Conservation (phyloP, 2,329 filamentous ascomycete species). For the Pyrenochaeta sp. region DNA sequence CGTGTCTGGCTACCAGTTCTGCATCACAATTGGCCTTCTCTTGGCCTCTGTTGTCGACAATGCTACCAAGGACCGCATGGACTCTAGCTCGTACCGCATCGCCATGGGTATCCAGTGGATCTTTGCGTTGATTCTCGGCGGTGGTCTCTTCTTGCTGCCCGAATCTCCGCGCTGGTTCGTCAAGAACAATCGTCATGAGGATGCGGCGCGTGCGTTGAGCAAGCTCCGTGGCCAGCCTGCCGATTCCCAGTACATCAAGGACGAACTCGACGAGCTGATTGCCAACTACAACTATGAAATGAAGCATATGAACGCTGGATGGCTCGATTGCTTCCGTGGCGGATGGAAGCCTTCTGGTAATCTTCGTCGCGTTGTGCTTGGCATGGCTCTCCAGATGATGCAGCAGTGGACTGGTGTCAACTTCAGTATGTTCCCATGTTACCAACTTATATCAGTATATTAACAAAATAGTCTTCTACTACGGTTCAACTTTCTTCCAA, state of each 20-base stretch:
- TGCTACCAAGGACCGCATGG: constrained; percentile 66
- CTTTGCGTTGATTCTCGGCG: constrained; percentile 78
- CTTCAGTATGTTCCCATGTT: constrained; percentile 62
- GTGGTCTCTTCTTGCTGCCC: constrained; percentile 77
- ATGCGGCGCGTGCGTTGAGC: constrained; percentile 68
- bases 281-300: constrained; percentile 87
- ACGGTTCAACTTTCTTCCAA: constrained; percentile 82
- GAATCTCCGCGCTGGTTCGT: constrained; percentile 88
- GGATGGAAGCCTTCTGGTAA: constrained; percentile 61
- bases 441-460: neutral
- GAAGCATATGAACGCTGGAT: constrained; percentile 63
- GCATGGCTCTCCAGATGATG: constrained; percentile 59
- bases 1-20: constrained; percentile 81
- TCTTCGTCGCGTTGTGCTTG: constrained; percentile 56
- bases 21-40: constrained; percentile 79
- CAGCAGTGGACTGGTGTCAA: constrained; percentile 78
- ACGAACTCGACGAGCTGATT: constrained; percentile 83
- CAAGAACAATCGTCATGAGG: constrained; percentile 74
- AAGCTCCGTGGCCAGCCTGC: constrained; percentile 76
- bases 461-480: constrained; percentile 45
- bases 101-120: constrained; percentile 81
- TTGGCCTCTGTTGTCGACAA: constrained; percentile 79
- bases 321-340: constrained; percentile 70
- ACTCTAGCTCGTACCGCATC: constrained; percentile 75
- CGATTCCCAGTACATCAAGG: constrained; percentile 77